These are phyloP conservation scores for Pseudonitzschia delicatissima DNA, from an alignment of 108 stramenopile genomes.

Conservation along the genomic window DNA sequence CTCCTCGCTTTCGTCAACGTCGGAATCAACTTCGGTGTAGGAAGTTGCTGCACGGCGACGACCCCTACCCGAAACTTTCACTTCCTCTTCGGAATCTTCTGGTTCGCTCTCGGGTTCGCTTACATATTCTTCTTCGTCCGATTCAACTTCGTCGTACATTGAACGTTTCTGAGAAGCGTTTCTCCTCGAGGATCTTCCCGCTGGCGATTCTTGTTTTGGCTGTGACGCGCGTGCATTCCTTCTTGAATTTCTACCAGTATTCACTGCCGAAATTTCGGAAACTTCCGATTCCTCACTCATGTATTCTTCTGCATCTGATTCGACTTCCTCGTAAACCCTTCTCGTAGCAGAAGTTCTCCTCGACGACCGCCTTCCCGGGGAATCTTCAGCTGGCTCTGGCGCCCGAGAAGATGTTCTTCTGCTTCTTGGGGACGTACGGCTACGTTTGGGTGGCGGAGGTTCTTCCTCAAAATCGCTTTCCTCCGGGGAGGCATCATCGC, in stretches of 20 bases:
- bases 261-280: slow-evolving; percentile 5
- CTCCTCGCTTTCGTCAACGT: slow-evolving; percentile 22
- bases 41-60: background rate
- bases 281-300: slow-evolving; percentile 11
- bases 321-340: slow-evolving; percentile 7
- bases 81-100: slow-evolving; percentile 14
- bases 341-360: background rate
- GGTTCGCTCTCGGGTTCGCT: slow-evolving; percentile 5
- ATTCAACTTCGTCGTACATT: slow-evolving; percentile 18
- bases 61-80: background rate
- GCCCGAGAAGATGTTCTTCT: background rate
- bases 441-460: slow-evolving; percentile 6
- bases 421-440: background rate
- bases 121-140: slow-evolving; percentile 11
- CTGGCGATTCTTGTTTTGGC: background rate
- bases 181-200: slow-evolving; percentile 2
- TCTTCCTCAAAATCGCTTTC: background rate
- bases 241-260: background rate
- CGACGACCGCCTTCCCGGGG: background rate
- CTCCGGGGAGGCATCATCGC: background rate
- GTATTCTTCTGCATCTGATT: slow-evolving; percentile 6
- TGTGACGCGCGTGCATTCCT: background rate
- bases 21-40: background rate
- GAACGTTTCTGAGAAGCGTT: background rate
- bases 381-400: background rate